Conservation (phyloP, 2,329 filamentous ascomycete genomes). For the Arachnomyces sp. region DNA sequence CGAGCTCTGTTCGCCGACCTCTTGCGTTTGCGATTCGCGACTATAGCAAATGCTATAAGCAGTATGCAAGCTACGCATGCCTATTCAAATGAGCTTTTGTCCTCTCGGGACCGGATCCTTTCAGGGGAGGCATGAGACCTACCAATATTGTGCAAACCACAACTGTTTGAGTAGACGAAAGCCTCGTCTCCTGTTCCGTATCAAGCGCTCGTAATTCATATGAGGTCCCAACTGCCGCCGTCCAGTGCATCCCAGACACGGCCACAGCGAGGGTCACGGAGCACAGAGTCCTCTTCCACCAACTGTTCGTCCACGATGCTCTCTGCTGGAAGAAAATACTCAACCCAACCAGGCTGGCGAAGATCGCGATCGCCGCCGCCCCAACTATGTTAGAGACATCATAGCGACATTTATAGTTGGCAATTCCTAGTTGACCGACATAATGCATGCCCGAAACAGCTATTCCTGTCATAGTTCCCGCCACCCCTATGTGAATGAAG, state of each 20-base stretch:
- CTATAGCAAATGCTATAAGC: conserved; percentile 48
- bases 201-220: conserved; percentile 52
- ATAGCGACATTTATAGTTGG: conserved; percentile 64
- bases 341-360: conserved; percentile 61
- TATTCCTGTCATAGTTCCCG: conserved; percentile 62
- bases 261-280: conserved; percentile 61
- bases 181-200: conserved; percentile 28
- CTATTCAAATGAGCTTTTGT: conserved; percentile 29
- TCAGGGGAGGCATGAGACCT: conserved; percentile 19
- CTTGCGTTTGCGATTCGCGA: conserved; percentile 46
- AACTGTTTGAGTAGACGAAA: conserved; percentile 57
- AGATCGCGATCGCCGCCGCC: conserved; percentile 62
- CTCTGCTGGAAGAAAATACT: conserved; percentile 70
- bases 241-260: conserved; percentile 84
- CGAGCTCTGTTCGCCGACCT: conserved; percentile 52
- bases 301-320: conserved; percentile 66
- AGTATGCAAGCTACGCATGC: conserved; percentile 54
- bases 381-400: conserved; percentile 53
- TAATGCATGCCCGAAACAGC: conserved; percentile 84
- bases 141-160: conserved; percentile 66
- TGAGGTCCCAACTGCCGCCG: conserved; percentile 60
- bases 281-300: conserved; percentile 64
- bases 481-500: conserved; percentile 51
- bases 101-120: conserved; percentile 6
- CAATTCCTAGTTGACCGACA: conserved; percentile 72